Evolutionary conservation across 768 basidiomycete genomes (phyloP).

Genomic region (Hericium rajendrae): DNA sequence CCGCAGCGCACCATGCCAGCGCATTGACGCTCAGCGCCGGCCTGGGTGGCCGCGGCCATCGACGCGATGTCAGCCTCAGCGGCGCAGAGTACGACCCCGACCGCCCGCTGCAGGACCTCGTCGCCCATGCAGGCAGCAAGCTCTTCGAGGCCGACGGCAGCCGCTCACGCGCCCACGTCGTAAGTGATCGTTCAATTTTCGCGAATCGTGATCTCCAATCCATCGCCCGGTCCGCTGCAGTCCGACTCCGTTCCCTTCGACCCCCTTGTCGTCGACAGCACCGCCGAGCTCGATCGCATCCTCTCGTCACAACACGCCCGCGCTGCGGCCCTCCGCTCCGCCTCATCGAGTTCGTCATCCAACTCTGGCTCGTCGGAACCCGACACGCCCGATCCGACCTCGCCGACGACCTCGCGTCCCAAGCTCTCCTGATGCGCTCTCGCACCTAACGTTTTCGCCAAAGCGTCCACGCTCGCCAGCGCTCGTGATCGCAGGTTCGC

Average conservation of each 20-base stretch:
- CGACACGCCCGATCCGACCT: conserved; percentile 28
- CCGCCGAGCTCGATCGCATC: conserved; percentile 51
- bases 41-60: conserved; percentile 44
- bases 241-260: conserved; percentile 33
- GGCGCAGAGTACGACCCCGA: conserved; percentile 85
- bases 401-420: conserved; percentile 35
- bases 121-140: conserved; percentile 48
- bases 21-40: conserved; percentile 82
- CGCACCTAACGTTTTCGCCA: conserved; percentile 64
- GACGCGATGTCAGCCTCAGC: conserved; percentile 52
- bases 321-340: conserved; percentile 32
- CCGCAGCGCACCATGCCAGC: conserved; percentile 83
- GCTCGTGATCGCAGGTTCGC: background rate
- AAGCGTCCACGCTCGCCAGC: conserved; percentile 47
- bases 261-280: conserved; percentile 51
- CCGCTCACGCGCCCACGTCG: conserved; percentile 31
- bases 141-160: conserved; percentile 45
- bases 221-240: conserved; percentile 15
- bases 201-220: background rate
- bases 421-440: conserved; percentile 64
- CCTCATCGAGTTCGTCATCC: conserved; percentile 29
- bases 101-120: conserved; percentile 62
- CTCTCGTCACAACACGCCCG: conserved; percentile 44
- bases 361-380: conserved; percentile 36
- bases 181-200: conserved; percentile 27